Evolutionary conservation across 306 rosid genomes (phyloP), one percentile per base, ranked within the genome.

Genomic region (Malus fusca): DNA sequence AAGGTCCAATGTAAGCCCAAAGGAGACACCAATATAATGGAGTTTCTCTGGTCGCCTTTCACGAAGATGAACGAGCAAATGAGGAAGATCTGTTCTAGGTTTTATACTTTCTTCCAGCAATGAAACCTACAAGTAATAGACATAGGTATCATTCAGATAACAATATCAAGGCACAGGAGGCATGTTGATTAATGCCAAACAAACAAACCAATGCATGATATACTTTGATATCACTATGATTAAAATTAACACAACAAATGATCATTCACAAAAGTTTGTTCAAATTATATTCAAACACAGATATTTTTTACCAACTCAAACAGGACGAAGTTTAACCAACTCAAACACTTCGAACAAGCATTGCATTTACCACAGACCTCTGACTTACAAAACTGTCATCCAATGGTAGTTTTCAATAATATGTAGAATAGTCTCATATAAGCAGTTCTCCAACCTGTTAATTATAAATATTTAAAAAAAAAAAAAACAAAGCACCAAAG

Each of bases 11-110:
- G 97, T 95, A 77, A 95, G 87, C 74, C 98, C 98, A 84, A 95
- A 95, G 75, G 98, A 95, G 82, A 95, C 98, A 74, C 97, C 98
- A 75, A 92, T 62, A 77, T 92, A 95, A 70, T 92, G 98, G 71
- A 95, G 98, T 85, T 92, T 95, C 81, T 90, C 98, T 17, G 96
- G 97, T 68, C 66, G 86, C 78, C 97, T 88, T 77, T 92, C 98
- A 66, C 90, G 95, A 69, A 92, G 93, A 83, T 89, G 94, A 77
- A 83, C 92, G 19, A 95, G 88, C 91, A 95, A 84, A 88, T 83
- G 96, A 75, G 98, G 98, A 81, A 92, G 97, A 83, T 89, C 82
- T 71, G 90, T 80, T 88, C 95, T 90, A 62, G 97, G 98, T 71
- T 83, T 88, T 78, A 95, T 67, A 79, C 61, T 88, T 87, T 95